These are phyloP conservation scores for Diplogelasinospora grovesii DNA, from an alignment of 495 filamentous ascomycete genomes.

Conservation along the genomic window DNA sequence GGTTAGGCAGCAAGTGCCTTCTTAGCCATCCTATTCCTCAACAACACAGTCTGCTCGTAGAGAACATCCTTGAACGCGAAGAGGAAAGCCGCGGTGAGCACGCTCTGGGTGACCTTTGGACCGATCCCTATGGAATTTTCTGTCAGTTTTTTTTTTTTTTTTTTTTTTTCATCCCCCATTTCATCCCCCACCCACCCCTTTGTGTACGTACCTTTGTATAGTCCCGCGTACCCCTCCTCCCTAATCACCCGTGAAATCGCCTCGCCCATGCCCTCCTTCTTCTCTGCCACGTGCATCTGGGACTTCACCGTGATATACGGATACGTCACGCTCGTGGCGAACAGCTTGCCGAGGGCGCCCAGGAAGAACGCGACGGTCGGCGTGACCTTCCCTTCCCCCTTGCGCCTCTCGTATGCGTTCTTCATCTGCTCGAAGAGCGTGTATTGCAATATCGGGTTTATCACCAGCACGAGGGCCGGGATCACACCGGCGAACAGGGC, in stretches of 20 bases:
- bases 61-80: conserved; percentile 96
- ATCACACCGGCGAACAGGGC: conserved; percentile 89
- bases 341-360: conserved; percentile 86
- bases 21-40: conserved; percentile 35
- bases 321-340: conserved; percentile 91
- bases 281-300: conserved; percentile 80
- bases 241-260: conserved; percentile 70
- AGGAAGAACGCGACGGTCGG: conserved; percentile 84
- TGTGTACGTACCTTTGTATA: conserved; percentile 84
- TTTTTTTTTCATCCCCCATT: neutral
- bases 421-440: conserved; percentile 98
- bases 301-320: conserved; percentile 99
- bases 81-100: conserved; percentile 90
- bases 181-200: too few relatives aligned
- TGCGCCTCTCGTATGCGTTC: conserved; percentile 45
- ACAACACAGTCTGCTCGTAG: conserved; percentile 47
- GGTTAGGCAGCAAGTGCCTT: conserved; percentile 33
- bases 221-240: conserved; percentile 80
- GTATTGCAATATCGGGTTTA: conserved; percentile 98
- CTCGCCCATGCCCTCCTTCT: conserved; percentile 61
- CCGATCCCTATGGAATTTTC: conserved; percentile 61
- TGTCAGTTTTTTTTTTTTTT: neutral
- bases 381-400: conserved; percentile 61
- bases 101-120: conserved; percentile 93
- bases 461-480: conserved; percentile 85